Base-by-base conservation (phyloP, 176 grass and related monocot species). In the Elaeis guineensis region DNA sequence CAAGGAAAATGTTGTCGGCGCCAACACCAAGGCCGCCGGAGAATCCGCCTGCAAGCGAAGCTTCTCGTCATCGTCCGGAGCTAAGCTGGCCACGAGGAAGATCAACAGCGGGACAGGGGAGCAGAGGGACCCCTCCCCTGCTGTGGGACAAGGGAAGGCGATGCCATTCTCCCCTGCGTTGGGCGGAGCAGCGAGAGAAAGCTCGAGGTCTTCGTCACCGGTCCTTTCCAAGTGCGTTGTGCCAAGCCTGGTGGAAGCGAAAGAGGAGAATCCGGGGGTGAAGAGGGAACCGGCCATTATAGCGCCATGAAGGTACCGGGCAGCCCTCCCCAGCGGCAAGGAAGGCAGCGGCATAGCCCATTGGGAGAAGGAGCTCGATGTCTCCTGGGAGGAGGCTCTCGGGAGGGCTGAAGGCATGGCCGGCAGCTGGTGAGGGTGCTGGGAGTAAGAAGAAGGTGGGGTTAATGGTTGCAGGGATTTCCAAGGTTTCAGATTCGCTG, bases 151-250 rank as follows among this genome's bases (percentile, higher is more conserved):
- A 2, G 54, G 29, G 17, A 75, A 52, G 60, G 52, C 80, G 11
- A 61, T 80, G 5, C 16, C 76, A 1, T 76, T 80, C 0, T 89
- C 85, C 1, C 85, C 85, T 19, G 49, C 72, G 0, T 55, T 77
- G 16, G 2, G 16, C 32, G 32, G 32, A 35, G 32, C 32, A 8
- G 8, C 7, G 18, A 72, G 75, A 35, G 23, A 56, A 7, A 68
- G 58, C 3, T 70, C 78, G 4, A 73, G 86, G 67, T 51, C 90
- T 0, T 74, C 85, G 39, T 95, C 90, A 17, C 90, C 86, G 4
- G 77, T 79, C 20, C 86, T 82, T 12, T 95, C 90, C 5, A 95
- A 95, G 61, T 95, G 90, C n/a, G 77, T 83, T 6, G 90, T 95
- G 21, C 90, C 86, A 1, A 82, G 90, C 64, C 72, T 95, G 29